Evolutionary conservation across 495 filamentous ascomycete genomes (phyloP), one percentile per base, ranked within the genome.

Genomic region (Trichodelitschia bisporula): DNA sequence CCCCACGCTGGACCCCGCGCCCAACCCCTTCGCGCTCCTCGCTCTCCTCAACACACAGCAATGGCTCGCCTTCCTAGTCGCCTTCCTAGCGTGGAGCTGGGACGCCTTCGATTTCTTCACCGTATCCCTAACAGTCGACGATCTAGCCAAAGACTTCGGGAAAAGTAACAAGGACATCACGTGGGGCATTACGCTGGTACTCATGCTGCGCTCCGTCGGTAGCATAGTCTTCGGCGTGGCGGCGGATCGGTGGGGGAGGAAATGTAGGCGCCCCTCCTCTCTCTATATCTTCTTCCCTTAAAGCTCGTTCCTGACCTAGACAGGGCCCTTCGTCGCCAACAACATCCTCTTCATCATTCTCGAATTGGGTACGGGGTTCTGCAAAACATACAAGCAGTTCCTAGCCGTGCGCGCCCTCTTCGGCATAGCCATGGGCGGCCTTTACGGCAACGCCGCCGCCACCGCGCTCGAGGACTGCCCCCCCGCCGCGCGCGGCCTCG

Each of bases 71-170:
- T 89, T 90, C 50, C 44, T 60, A 19, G 65, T 69, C 39, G 40
- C 51, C 36, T 48, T 55, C 36, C 29, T 46, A 9, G 45, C 35
- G 15, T 47, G 66, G 66, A 66, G 69, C 0, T 84, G 77, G 74
- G 78, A 90, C 46, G 66, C 78, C 10, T 83, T 86, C 37, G 79
- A 90, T 44, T 90, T 90, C 58, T 90, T 90, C 57, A 83, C 76
- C 36, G 77, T 86, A 40, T 77, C 71, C 4, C 48, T 90, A 33
- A 80, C 77, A 0, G 66, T 78, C 14, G 49, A 51, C 3, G 50
- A 78, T 18, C 57, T 90, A 17, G 69, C 76, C 16, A 48, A 66
- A 39, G 48, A 53, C 1, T 90, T 86, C 40, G 58, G 56, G 34
- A 66, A 62, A 39, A 52, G 59, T 26, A 72, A 71, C 20, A 63